A percentile compares a stretch with the other conserved stretches of the same genome.
These are phyloP conservation scores for Phytophthora vignae DNA, from an alignment of 352 stramenopile genomes.

Conservation along the genomic window DNA sequence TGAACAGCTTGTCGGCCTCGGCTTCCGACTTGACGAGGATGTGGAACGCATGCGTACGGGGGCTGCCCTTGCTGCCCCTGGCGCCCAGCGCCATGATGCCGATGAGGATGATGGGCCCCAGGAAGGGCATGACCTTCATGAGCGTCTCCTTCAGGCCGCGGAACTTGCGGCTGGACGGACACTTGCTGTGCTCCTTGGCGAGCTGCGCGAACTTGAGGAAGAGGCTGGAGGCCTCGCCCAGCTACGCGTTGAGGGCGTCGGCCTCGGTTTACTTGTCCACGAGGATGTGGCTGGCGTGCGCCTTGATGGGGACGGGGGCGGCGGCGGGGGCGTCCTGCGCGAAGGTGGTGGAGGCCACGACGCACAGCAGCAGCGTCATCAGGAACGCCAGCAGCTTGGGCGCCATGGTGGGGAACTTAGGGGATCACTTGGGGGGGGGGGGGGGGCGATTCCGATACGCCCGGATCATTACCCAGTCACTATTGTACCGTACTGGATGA, in stretches of 20 bases:
- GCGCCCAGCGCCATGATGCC: constrained; percentile 56
- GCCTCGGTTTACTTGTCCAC: constrained; percentile 74
- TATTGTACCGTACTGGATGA: too few relatives aligned
- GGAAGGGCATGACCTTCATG: constrained; percentile 58
- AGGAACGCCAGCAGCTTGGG: constrained; percentile 35
- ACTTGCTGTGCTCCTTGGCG: constrained; percentile 77
- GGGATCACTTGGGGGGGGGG: neutral
- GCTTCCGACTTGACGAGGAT: constrained; percentile 69
- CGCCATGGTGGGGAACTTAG: constrained; percentile 12
- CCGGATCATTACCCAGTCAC: too few relatives aligned
- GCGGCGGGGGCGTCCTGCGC: constrained; percentile 12
- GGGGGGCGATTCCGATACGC: too few relatives aligned
- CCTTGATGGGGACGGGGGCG: constrained; percentile 35
- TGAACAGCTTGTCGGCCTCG: constrained; percentile 60
- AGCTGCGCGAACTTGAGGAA: constrained; percentile 73
- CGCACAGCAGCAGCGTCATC: constrained; percentile 35
- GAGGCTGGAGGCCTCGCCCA: constrained; percentile 55
- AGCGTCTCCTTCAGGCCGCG: constrained; percentile 41
- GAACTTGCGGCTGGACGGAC: constrained; percentile 65
- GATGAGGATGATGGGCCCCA: constrained; percentile 61
- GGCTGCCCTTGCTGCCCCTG: constrained; percentile 30
- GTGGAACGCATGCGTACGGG: constrained; percentile 61
- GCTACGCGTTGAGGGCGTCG: constrained; percentile 63
- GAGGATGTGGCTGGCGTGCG: constrained; percentile 85
- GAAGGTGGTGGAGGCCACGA: constrained; percentile 10